Base-by-base conservation (phyloP, 805 yeast genomes). In the Saccharomycopsis capsularis region DNA sequence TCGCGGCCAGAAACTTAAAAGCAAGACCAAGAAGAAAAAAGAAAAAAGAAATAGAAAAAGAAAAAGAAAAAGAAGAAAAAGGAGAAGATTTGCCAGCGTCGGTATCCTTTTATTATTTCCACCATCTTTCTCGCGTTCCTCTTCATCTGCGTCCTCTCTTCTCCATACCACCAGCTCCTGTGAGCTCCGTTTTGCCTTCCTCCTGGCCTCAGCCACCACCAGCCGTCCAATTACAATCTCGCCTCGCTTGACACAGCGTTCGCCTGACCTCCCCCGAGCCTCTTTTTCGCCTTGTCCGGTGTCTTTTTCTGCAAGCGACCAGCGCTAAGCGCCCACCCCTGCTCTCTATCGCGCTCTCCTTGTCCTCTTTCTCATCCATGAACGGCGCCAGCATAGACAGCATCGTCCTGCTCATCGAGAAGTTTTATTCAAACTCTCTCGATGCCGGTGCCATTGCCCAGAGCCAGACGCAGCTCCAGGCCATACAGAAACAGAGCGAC, bases 401-500 rank as follows among this genome's bases (percentile, higher is more conserved):
- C 3, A 40, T 29, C 6, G 49, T 40, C 9, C 7, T 4, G n/a
- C 46, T 44, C 16, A 44, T 49, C 18, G 48, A 49, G 29, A 36
- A 29, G 9, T 35, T 49, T 23, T 49, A 49, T 21, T 44, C 48
- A n/a, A 44, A 49, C 21, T 11, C 44, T 4, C n/a, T 44, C 16
- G 32, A 39, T 3, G n/a, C 42, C 2, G 35, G 15, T 9, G 40
- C 24, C 44, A 72, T 81, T 13, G 48, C 62, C 6, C 52, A 62
- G 3, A 65, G 73, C 11, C 95, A 88, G 56, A 60, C 65, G 15
- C 65, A 68, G 40, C 70, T 87, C 5, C 91, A 83, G 56, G 56
- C 52, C 3, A 58, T 79, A 4, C 95, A 87, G 60, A 71, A 68
- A 56, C 75, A 82, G 0, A 62, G 66, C 0, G 58, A 71, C 43